phyloP scores from a whole-genome alignment of 2,329 filamentous ascomycete genomes.

The Penicillium thymicola region DNA sequence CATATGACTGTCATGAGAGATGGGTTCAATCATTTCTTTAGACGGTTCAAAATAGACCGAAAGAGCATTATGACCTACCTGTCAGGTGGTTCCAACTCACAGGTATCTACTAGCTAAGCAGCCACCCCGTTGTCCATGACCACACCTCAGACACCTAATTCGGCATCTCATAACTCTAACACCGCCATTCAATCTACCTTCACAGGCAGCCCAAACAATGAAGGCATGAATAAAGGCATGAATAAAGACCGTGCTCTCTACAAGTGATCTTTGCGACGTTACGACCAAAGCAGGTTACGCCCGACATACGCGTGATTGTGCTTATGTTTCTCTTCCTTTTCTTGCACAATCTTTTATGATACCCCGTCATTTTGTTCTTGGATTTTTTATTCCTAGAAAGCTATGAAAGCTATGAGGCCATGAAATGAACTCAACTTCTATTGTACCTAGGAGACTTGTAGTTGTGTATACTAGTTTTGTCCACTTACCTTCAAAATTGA shows the following conservation, averaged over 20 bases:
- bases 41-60: background rate
- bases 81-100: background rate
- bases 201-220: background rate
- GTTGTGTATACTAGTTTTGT: background rate
- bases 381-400: background rate
- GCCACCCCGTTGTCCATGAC: background rate
- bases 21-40: background rate
- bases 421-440: background rate
- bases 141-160: background rate
- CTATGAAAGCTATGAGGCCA: background rate
- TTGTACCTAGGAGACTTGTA: no score
- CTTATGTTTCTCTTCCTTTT: background rate
- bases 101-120: background rate
- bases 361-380: background rate
- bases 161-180: background rate
- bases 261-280: background rate
- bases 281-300: background rate
- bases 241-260: background rate
- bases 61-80: background rate
- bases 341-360: background rate
- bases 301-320: background rate
- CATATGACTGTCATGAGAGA: conserved; percentile 7
- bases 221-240: background rate
- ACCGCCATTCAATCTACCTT: background rate
- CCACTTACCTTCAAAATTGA: background rate